Base-by-base conservation (phyloP, 768 basidiomycete species). In the Xerocomus brunneocitrinus region DNA sequence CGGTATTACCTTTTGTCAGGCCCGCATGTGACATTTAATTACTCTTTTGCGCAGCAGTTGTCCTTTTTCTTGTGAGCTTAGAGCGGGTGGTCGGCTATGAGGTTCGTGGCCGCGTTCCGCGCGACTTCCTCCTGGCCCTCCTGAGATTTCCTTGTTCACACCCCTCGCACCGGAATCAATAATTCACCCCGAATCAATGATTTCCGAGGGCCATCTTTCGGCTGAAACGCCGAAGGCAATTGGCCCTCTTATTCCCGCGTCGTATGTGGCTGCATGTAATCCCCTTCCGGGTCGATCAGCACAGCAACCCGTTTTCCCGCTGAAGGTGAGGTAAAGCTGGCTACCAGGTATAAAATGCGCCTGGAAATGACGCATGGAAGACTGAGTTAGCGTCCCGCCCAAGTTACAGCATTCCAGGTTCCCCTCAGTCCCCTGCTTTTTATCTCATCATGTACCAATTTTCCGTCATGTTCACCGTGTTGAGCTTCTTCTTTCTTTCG, bases 401-500 rank as follows among this genome's bases (percentile, higher is more conserved):
- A 43, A 41, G 28, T 42, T 40, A 34, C 47, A 46, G 48, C 44
- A 5, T 28, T 30, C 36, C 31, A 27, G 19, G 30, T 24, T 30
- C 5, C 42, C 46, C 35, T 36, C 35, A 36, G 22, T 14, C 43
- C 32, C 52, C 30, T 32, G 22, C 16, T 30, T 38, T 22, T 35
- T 36, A 38, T 36, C 28, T 19, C 53, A 52, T 12, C 2, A 69
- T 69, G 68, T 45, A 50, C 59, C 52, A 19, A n/a, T 8, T 61
- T 25, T 44, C 47, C n/a, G 47, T 64, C 60, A 31, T 74, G 51
- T 52, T 76, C 49, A 52, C 67, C 55, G 62, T 74, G 28, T 57
- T 83, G 62, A 70, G 77, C 64, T 71, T 76, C 64, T 71, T 76
- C 58, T 42, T 79, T 54, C 59, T 77, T 52, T 56, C 74, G 47